Evolutionary conservation across 257 asterid species (phyloP).

Genomic region (Solanum bulbocastanum): DNA sequence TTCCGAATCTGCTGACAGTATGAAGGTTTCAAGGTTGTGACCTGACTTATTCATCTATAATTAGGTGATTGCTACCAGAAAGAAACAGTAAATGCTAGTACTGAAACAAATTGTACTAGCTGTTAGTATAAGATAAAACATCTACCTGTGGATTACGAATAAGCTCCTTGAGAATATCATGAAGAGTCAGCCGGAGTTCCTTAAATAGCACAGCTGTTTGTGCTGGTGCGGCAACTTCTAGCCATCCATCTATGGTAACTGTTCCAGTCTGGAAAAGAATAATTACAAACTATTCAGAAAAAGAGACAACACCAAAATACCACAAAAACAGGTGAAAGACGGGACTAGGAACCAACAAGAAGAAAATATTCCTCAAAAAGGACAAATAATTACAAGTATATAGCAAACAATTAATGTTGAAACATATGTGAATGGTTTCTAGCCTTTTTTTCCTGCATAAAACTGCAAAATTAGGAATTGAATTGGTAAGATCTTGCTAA

Average conservation of each 20-base stretch:
- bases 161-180: conserved; percentile 72
- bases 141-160: conserved; percentile 80
- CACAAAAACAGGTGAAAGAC: neutral
- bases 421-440: neutral
- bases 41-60: neutral
- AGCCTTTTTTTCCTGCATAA: neutral
- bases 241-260: conserved; percentile 69
- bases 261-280: conserved; percentile 59
- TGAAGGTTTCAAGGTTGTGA: neutral
- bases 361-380: neutral
- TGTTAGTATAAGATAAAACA: neutral
- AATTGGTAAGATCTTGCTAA: neutral
- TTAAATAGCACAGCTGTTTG: conserved; percentile 92
- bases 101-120: neutral
- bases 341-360: neutral
- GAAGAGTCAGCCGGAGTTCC: conserved; percentile 75
- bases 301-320: neutral
- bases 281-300: neutral
- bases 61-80: neutral
- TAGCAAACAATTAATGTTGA: neutral
- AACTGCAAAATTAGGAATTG: neutral
- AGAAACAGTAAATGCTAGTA: neutral
- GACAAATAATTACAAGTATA: neutral
- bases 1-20: neutral
- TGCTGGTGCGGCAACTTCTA: conserved; percentile 85